These are phyloP conservation scores for Trichoderma lentiforme DNA, from an alignment of 2,329 filamentous ascomycete genomes.

Conservation along the genomic window DNA sequence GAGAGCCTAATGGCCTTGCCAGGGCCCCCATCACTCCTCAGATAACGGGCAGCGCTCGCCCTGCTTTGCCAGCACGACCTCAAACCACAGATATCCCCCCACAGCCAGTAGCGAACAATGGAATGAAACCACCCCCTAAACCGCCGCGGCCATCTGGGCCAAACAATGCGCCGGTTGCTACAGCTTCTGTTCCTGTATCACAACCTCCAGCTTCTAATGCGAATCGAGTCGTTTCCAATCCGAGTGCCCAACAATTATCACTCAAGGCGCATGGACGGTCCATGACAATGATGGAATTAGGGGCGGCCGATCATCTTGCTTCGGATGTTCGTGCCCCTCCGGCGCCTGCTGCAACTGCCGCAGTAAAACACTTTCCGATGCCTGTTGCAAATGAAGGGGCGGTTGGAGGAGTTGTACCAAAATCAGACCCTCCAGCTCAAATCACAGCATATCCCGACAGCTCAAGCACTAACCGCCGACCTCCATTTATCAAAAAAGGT, in stretches of 20 bases:
- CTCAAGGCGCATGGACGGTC: constrained; percentile 31
- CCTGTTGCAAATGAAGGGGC: constrained; percentile 22
- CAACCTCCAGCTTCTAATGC: constrained; percentile 3
- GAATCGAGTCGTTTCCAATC: constrained; percentile 31
- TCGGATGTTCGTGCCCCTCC: constrained; percentile 26
- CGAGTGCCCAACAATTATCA: constrained; percentile 30
- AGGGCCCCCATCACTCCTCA: constrained; percentile 40
- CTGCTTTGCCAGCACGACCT: constrained; percentile 50
- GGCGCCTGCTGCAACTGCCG: constrained; percentile 21
- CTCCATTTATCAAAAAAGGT: constrained; percentile 70
- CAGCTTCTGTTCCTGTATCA: constrained; percentile 19
- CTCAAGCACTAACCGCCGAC: constrained; percentile 77
- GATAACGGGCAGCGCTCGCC: constrained; percentile 42
- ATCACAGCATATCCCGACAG: constrained; percentile 75
- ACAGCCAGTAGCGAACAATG: constrained; percentile 19
- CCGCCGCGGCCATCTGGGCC: constrained; percentile 40
- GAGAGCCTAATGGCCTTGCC: constrained; percentile 40
- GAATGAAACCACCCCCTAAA: constrained; percentile 39
- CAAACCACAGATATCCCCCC: constrained; percentile 28
- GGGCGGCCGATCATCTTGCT: constrained; percentile 26
- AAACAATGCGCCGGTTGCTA: constrained; percentile 22
- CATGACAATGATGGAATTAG: constrained; percentile 37
- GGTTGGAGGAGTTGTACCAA: constrained; percentile 24
- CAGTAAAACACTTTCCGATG: constrained; percentile 20
- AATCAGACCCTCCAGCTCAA: constrained; percentile 46